Evolutionary conservation across 371 early-diverging fungal genomes (phyloP).

Genomic region (Syncephalastrum monosporum): DNA sequence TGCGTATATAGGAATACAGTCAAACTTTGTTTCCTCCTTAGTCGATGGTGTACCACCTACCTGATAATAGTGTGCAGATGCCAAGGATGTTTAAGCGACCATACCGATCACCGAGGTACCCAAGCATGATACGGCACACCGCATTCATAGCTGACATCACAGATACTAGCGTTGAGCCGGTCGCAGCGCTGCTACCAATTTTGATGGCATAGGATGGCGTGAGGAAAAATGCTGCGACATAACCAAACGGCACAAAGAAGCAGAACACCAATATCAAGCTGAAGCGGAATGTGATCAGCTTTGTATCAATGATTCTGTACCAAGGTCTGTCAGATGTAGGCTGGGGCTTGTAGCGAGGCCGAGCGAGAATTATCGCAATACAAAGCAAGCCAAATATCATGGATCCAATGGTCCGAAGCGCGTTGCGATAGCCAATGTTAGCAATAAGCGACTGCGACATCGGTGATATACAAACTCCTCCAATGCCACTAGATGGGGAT

Average conservation of each 20-base stretch:
- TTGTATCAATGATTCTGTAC: constrained; percentile 22
- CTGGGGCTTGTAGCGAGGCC: constrained; percentile 30
- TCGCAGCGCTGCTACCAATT: constrained; percentile 12
- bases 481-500: constrained; percentile 68
- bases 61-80: constrained; percentile 21
- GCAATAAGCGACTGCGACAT: constrained; percentile 53
- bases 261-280: constrained; percentile 37
- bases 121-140: constrained; percentile 24
- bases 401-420: constrained; percentile 43
- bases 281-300: constrained; percentile 22
- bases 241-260: constrained; percentile 48
- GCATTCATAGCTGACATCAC: constrained; percentile 21
- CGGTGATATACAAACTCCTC: constrained; percentile 67
- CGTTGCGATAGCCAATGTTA: constrained; percentile 51
- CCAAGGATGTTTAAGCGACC: constrained; percentile 16
- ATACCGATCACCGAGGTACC: constrained; percentile 26
- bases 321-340: constrained; percentile 18
- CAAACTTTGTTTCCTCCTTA: constrained; percentile 18
- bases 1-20: too few species aligned
- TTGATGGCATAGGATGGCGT: constrained; percentile 15
- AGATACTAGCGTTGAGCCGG: constrained; percentile 13
- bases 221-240: constrained; percentile 27
- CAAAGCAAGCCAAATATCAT: constrained; percentile 36
- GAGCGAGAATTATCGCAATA: constrained; percentile 36
- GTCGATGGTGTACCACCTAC: constrained; percentile 23